Evolutionary conservation across 192 early-diverging fungal species (phyloP).

Genomic region (Jimgerdemannia flammicorona): DNA sequence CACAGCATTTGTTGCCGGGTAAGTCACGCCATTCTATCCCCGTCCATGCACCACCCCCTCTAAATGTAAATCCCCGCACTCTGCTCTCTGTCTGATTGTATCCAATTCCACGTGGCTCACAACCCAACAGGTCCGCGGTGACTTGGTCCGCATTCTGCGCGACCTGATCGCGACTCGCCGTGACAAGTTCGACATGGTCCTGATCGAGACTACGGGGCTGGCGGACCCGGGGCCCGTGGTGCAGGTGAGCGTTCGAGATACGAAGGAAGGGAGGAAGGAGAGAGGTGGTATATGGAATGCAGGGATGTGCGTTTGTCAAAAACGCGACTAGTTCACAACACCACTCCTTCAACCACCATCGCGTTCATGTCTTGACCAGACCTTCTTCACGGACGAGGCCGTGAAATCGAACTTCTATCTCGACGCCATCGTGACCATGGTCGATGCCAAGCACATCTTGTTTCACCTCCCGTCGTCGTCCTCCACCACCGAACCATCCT

Average conservation of each 20-base stretch:
- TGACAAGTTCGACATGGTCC: constrained; percentile 28
- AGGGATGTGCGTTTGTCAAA: no score
- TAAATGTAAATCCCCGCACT: no score
- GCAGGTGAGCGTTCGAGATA: constrained; percentile 7
- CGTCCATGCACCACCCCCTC: no score
- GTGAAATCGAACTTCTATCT: constrained; percentile 19
- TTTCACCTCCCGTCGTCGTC: background rate
- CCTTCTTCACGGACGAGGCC: constrained; percentile 14
- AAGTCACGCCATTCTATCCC: background rate
- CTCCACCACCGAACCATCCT: no score
- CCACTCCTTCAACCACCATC: no score
- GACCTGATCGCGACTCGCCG: constrained; percentile 12
- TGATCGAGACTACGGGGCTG: constrained; percentile 36
- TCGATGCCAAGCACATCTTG: constrained; percentile 26
- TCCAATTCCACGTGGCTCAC: no score
- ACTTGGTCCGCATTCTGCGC: constrained; percentile 13
- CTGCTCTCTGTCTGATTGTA: no score
- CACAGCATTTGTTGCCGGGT: constrained; percentile 13
- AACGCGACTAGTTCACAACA: no score
- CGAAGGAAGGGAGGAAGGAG: no score
- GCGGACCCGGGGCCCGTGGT: constrained; percentile 36
- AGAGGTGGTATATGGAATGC: no score
- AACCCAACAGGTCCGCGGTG: constrained; percentile 6
- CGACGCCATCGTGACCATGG: constrained; percentile 25
- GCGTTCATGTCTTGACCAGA: background rate